Conservation (phyloP, 176 grass and related monocot genomes). For the Carex littledalei region DNA sequence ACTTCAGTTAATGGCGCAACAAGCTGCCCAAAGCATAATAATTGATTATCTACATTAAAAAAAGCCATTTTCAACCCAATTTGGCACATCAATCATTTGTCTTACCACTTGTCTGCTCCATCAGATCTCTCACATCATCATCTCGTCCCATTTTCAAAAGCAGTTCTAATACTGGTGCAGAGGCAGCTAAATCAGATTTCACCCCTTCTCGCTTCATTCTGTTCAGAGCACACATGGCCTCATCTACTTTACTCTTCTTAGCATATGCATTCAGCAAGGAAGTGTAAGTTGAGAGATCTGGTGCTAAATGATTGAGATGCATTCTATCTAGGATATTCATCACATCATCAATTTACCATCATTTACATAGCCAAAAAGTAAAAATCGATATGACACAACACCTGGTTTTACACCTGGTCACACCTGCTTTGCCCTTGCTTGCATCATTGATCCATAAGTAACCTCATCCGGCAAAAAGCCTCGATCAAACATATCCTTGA, state of each 20-base stretch:
- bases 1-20: too few relatives aligned
- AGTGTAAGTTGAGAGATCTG: neutral
- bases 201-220: constrained; percentile 2
- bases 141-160: neutral
- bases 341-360: neutral
- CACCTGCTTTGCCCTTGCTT: neutral
- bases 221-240: constrained; percentile 22
- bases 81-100: neutral
- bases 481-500: neutral
- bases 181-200: neutral
- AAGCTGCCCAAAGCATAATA: too few relatives aligned
- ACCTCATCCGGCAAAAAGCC: neutral
- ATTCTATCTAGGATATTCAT: neutral
- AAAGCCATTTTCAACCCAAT: too few relatives aligned
- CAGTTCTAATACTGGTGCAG: neutral
- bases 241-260: neutral
- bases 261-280: neutral
- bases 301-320: neutral
- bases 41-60: too few relatives aligned
- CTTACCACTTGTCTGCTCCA: neutral
- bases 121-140: neutral
- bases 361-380: neutral
- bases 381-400: neutral
- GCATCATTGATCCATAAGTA: constrained; percentile 6
- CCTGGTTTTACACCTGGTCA: neutral